Evolutionary conservation across 208 protist species (phyloP).

Genomic region (Trypanosoma platydactyli): DNA sequence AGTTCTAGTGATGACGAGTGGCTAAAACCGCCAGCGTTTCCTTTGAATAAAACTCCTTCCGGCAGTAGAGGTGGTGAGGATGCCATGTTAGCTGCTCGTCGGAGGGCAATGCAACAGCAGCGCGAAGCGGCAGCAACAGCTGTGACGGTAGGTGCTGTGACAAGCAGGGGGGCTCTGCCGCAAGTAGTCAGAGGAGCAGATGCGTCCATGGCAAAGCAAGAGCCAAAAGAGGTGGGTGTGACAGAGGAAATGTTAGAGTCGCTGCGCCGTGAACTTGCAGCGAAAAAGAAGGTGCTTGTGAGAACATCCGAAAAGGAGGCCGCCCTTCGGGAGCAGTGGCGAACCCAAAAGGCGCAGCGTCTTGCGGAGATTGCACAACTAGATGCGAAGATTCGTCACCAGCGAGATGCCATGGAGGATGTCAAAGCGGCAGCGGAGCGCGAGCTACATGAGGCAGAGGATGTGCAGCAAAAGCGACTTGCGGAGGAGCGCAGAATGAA

Average conservation of each 20-base stretch:
- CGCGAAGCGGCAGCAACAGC: constrained; percentile 42
- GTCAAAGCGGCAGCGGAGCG: constrained; percentile 51
- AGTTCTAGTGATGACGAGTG: constrained; percentile 61
- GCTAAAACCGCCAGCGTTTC: constrained; percentile 28
- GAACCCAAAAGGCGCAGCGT: constrained; percentile 68
- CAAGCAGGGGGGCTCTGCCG: no score
- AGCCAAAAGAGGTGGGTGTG: constrained; percentile 4
- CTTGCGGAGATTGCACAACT: constrained; percentile 68
- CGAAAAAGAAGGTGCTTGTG: constrained; percentile 58
- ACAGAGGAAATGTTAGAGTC: constrained; percentile 52
- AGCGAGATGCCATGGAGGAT: constrained; percentile 55
- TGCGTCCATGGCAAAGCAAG: constrained; percentile 2
- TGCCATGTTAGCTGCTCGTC: constrained; percentile 64
- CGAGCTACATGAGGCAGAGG: constrained; percentile 47
- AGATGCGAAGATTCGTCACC: constrained; percentile 46
- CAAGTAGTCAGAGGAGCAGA: no score
- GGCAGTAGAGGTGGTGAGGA: constrained; percentile 22
- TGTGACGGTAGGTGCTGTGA: background rate
- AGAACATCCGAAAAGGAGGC: constrained; percentile 49
- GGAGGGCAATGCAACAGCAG: constrained; percentile 51
- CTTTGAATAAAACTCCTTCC: background rate
- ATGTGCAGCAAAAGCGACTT: constrained; percentile 50
- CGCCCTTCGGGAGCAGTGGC: constrained; percentile 58
- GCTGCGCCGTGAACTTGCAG: constrained; percentile 54
- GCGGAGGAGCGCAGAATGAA: constrained; percentile 41